These are phyloP conservation scores for Gaeumannomyces sp. DNA, from an alignment of 2,329 filamentous ascomycete species.

Conservation along the genomic window DNA sequence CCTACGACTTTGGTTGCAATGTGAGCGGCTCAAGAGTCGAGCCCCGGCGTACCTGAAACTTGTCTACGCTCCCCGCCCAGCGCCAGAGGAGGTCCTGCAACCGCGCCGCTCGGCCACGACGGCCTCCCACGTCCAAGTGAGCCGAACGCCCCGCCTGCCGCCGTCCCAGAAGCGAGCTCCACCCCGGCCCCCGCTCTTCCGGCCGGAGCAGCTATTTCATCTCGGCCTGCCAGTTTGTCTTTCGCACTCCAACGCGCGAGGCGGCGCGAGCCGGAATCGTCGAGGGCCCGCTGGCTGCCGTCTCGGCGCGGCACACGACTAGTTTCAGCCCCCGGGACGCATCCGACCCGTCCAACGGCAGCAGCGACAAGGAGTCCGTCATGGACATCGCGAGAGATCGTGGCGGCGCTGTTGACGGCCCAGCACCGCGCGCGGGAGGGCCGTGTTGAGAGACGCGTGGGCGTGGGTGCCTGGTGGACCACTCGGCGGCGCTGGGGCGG, in stretches of 20 bases:
- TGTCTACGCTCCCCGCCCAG: constrained; percentile 21
- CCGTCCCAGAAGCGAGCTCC: background rate
- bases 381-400: constrained; percentile 57
- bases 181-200: constrained; percentile 1
- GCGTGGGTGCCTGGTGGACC: constrained; percentile 57
- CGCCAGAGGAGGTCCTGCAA: background rate
- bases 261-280: constrained; percentile 53
- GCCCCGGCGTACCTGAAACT: constrained; percentile 47
- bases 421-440: constrained; percentile 57
- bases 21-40: constrained; percentile 50
- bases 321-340: constrained; percentile 33
- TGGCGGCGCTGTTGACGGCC: constrained; percentile 55
- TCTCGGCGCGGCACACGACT: constrained; percentile 51
- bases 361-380: constrained; percentile 42
- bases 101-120: background rate
- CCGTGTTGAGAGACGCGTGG: constrained; percentile 48
- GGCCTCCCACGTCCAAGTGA: background rate
- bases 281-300: constrained; percentile 55
- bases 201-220: constrained; percentile 46
- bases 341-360: background rate
- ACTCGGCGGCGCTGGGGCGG: constrained; percentile 57
- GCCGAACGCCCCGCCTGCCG: background rate
- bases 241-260: constrained; percentile 54
- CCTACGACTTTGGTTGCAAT: constrained; percentile 61
- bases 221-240: constrained; percentile 54